Percentiles rank a stretch among this genome's conserved stretches.
phyloP scores from a whole-genome alignment of 2,329 filamentous ascomycete species.

The Aureobasidium pullulans region DNA sequence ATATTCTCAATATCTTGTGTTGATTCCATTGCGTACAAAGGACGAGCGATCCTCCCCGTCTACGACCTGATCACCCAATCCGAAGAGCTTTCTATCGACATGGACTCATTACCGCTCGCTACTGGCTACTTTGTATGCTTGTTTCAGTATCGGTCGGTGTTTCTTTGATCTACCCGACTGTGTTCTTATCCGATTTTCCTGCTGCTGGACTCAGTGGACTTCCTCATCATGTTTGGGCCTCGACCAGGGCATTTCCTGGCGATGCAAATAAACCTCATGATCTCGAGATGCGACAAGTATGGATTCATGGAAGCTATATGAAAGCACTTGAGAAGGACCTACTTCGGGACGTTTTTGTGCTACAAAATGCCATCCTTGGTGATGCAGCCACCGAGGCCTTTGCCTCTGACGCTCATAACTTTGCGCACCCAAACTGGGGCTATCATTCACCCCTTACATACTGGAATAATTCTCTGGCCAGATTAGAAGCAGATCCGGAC shows the following conservation, averaged over 20 bases:
- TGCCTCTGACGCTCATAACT: background rate
- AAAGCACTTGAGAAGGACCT: constrained; percentile 60
- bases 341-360: constrained; percentile 56
- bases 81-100: constrained; percentile 60
- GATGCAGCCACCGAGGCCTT: background rate
- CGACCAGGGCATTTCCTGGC: constrained; percentile 56
- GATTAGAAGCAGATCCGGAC: constrained; percentile 54
- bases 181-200: constrained; percentile 66
- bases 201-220: constrained; percentile 63
- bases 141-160: constrained; percentile 65
- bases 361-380: constrained; percentile 64
- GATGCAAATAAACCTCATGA: constrained; percentile 47
- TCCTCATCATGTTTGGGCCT: constrained; percentile 76
- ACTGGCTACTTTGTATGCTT: constrained; percentile 67
- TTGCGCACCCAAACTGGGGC: constrained; percentile 47
- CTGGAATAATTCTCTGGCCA: constrained; percentile 60
- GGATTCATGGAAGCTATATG: constrained; percentile 78
- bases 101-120: constrained; percentile 61
- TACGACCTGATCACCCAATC: constrained; percentile 58
- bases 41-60: constrained; percentile 65
- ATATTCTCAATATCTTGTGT: background rate
- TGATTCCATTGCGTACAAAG: constrained; percentile 33
- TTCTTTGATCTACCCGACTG: constrained; percentile 64
- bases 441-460: constrained; percentile 79
- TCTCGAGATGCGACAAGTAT: constrained; percentile 74